Conservation (phyloP, 2,329 filamentous ascomycete genomes). For the Dactylonectria estremocensis region DNA sequence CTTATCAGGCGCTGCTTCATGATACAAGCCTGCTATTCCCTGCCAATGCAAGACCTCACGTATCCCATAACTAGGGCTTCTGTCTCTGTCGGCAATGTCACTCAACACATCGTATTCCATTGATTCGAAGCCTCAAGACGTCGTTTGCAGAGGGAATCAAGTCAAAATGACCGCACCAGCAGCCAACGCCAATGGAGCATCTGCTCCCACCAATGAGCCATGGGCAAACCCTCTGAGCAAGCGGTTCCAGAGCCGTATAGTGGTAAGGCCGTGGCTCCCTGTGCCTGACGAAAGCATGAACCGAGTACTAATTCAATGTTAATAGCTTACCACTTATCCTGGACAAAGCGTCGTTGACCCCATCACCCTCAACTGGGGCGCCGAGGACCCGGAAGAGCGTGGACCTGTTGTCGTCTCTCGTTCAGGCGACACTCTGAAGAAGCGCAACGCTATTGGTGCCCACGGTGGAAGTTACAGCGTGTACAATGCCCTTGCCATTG, state of each 20-base stretch:
- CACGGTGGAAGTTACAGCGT: slow-evolving; percentile 39
- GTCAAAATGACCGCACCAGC: background rate
- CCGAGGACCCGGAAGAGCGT: slow-evolving; percentile 33
- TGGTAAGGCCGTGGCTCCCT: slow-evolving; percentile 1
- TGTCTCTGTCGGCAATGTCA: background rate
- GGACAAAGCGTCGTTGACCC: slow-evolving; percentile 45
- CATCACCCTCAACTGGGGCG: slow-evolving; percentile 41
- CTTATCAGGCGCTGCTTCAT: background rate
- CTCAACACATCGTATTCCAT: background rate
- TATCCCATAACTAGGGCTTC: background rate
- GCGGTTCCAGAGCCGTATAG: slow-evolving; percentile 12
- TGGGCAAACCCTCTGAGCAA: background rate
- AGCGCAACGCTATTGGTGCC: slow-evolving; percentile 45
- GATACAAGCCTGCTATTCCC: background rate
- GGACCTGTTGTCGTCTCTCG: slow-evolving; percentile 45
- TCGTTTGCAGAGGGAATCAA: background rate
- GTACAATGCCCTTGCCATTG: slow-evolving; percentile 41
- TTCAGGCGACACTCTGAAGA: slow-evolving; percentile 35
- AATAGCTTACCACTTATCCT: slow-evolving; percentile 43
- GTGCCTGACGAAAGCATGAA: background rate
- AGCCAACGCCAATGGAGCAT: background rate
- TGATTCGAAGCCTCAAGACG: background rate
- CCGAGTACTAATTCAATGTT: background rate
- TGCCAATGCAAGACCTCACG: background rate
- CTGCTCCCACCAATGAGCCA: background rate